Evolutionary conservation across 768 basidiomycete genomes (phyloP).

Genomic region (Suillus plorans): DNA sequence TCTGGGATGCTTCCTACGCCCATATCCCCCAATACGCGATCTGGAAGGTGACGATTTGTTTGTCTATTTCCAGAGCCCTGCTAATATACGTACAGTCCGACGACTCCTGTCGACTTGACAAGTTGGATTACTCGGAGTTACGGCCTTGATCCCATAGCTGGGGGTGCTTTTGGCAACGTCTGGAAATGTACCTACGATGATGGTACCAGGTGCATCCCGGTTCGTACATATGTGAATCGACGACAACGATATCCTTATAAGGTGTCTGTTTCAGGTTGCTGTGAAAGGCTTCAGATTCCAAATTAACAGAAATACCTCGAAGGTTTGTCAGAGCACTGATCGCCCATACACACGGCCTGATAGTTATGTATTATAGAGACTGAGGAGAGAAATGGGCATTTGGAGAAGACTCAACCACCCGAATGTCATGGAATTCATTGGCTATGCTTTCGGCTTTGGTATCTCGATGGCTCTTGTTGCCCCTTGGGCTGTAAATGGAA

Average conservation of each 20-base stretch:
- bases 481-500: constrained; percentile 20
- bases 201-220: not conserved
- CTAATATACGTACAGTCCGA: not conserved
- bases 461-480: constrained; percentile 22
- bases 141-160: not conserved
- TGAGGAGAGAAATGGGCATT: constrained; percentile 23
- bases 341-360: not conserved
- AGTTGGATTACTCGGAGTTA: not conserved
- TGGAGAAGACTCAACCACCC: constrained; percentile 21
- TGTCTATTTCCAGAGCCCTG: not conserved
- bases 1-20: constrained; percentile 1
- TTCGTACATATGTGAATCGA: not conserved
- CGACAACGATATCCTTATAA: not conserved
- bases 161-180: constrained; percentile 11
- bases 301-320: not conserved
- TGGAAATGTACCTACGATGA: constrained; percentile 10
- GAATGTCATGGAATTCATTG: constrained; percentile 25
- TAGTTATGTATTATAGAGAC: constrained; percentile 7
- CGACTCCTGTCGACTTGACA: not conserved
- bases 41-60: not conserved
- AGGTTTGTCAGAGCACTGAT: constrained; percentile 1
- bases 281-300: constrained; percentile 9
- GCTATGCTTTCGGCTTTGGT: constrained; percentile 22
- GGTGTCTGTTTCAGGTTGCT: constrained; percentile 8
- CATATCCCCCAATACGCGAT: not conserved